These are phyloP conservation scores for Acacia confusa DNA, from an alignment of 306 rosid species.

Conservation along the genomic window DNA sequence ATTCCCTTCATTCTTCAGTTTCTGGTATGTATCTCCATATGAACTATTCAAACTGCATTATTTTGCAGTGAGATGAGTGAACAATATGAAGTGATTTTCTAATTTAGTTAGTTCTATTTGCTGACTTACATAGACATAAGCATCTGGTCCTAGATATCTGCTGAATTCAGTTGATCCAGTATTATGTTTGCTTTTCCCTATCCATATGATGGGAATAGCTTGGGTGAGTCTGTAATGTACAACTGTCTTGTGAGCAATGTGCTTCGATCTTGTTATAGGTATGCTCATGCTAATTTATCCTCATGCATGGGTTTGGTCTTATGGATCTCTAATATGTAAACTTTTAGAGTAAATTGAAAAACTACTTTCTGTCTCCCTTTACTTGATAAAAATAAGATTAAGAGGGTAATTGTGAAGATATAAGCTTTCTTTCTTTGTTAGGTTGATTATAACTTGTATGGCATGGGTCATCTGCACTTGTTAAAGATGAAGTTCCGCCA, in stretches of 20 bases:
- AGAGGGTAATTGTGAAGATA: background rate
- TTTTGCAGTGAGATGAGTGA: conserved; percentile 18
- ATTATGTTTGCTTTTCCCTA: conserved; percentile 15
- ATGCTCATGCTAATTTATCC: background rate
- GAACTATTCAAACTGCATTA: conserved; percentile 14
- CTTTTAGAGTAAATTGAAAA: background rate
- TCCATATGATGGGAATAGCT: conserved; percentile 22
- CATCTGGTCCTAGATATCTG: conserved; percentile 11
- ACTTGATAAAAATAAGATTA: background rate
- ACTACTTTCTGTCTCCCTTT: background rate
- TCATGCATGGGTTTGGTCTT: background rate
- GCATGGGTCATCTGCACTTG: conserved; percentile 87
- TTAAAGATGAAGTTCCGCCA: conserved; percentile 80
- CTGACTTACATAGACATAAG: background rate
- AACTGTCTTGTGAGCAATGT: conserved; percentile 1
- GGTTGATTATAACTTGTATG: conserved; percentile 69
- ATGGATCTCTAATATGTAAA: background rate
- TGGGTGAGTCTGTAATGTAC: conserved; percentile 16
- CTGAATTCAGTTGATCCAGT: conserved; percentile 19
- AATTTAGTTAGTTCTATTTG: conserved; percentile 4
- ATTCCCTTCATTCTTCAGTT: conserved; percentile 73
- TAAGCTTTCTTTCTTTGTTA: conserved; percentile 28
- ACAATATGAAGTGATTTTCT: conserved; percentile 24
- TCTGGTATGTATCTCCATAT: conserved; percentile 40
- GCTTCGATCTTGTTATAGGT: conserved; percentile 1